Evolutionary conservation across 108 stramenopile species (phyloP).

Genomic region (Seminavis robusta): DNA sequence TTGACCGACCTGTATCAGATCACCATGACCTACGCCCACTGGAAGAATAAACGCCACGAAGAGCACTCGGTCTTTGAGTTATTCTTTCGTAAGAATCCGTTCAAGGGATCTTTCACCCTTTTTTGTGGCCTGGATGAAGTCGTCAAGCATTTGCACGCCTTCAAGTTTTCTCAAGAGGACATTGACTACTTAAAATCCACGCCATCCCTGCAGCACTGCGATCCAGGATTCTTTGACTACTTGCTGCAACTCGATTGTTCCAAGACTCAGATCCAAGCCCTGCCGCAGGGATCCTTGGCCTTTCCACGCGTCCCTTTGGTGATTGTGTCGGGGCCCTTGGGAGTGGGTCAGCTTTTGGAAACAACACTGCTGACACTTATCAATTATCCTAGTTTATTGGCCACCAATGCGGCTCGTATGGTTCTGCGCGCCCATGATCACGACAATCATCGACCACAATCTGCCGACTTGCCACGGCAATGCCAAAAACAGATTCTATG

Average conservation of each 20-base stretch:
- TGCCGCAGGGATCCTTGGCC: conserved; percentile 85
- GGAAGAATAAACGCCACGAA: conserved; percentile 83
- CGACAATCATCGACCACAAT: conserved; percentile 25
- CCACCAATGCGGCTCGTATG: conserved; percentile 97
- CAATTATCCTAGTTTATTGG: conserved; percentile 90
- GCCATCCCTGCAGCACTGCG: conserved; percentile 58
- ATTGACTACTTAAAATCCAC: conserved; percentile 77
- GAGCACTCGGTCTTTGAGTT: conserved; percentile 85
- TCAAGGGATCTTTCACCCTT: conserved; percentile 88
- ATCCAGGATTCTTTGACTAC: conserved; percentile 87
- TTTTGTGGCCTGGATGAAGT: conserved; percentile 94
- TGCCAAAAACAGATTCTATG: conserved; percentile 35
- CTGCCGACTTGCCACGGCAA: conserved; percentile 1
- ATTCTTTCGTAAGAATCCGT: conserved; percentile 96
- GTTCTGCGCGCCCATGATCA: conserved; percentile 82
- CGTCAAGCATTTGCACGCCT: conserved; percentile 62
- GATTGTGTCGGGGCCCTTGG: conserved; percentile 86
- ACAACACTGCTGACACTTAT: conserved; percentile 93
- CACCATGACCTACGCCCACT: conserved; percentile 98
- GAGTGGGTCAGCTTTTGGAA: conserved; percentile 91
- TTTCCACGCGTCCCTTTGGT: conserved; percentile 86
- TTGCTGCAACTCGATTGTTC: conserved; percentile 77
- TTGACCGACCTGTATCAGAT: conserved; percentile 99
- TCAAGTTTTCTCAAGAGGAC: conserved; percentile 75
- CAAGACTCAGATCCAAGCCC: conserved; percentile 63